Percentiles rank a stretch among this genome's conserved stretches.
Conservation (phyloP, 2,329 filamentous ascomycete genomes). For the Sclerotinia trifoliorum region DNA sequence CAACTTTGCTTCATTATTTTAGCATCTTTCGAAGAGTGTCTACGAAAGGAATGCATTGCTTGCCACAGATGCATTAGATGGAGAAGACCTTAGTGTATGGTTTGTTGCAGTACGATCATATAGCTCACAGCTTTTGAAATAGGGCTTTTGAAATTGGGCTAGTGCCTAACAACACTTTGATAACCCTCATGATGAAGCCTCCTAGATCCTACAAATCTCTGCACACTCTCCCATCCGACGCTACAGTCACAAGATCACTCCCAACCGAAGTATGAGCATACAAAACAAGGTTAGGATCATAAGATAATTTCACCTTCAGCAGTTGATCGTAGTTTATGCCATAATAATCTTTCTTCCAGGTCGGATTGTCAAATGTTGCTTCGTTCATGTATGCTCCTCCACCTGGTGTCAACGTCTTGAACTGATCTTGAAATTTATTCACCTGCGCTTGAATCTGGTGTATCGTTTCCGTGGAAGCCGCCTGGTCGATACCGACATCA, state of each 20-base stretch:
- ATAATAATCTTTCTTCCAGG: not conserved
- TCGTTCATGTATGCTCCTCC: not conserved
- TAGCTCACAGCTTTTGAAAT: not conserved
- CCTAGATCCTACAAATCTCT: not conserved
- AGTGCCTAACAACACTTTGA: no score
- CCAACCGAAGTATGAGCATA: not conserved
- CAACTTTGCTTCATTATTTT: not conserved
- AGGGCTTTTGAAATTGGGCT: not conserved
- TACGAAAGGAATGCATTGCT: not conserved
- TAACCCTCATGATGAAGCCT: no score
- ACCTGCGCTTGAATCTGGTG: not conserved
- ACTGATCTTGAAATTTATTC: not conserved
- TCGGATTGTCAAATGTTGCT: not conserved
- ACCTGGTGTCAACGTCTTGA: not conserved
- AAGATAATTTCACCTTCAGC: not conserved
- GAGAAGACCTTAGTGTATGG: not conserved
- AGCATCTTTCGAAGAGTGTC: not conserved
- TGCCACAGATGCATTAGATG: fast-evolving
- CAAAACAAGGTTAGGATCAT: not conserved
- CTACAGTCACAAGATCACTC: not conserved
- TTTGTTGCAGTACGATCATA: not conserved
- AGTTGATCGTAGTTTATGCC: not conserved
- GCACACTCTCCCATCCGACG: not conserved
- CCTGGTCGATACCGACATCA: not conserved
- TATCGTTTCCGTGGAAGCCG: not conserved